Percentiles rank a stretch among this genome's conserved stretches.
phyloP scores from a whole-genome alignment of 352 stramenopile genomes.

The Globisporangium spiculum region DNA sequence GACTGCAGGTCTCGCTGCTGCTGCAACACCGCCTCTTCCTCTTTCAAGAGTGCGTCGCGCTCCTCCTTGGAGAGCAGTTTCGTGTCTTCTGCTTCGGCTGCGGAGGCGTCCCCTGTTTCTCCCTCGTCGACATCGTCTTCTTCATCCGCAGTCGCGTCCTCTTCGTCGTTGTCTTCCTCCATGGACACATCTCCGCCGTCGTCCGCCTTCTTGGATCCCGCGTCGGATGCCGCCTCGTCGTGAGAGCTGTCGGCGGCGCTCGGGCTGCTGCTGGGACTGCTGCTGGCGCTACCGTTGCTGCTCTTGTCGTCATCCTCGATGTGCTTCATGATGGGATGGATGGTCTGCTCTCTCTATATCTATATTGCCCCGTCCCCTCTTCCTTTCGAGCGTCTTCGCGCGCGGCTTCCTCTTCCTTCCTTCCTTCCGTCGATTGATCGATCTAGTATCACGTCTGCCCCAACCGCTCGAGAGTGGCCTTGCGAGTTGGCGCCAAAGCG shows the following conservation, averaged over 20 bases:
- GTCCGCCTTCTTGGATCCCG: slow-evolving; percentile 17
- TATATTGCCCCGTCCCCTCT: not conserved
- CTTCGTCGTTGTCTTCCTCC: slow-evolving; percentile 29
- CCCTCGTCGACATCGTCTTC: slow-evolving; percentile 29
- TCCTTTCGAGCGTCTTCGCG: not conserved
- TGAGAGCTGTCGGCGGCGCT: slow-evolving; percentile 24
- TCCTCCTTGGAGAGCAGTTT: slow-evolving; percentile 58
- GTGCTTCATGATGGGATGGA: slow-evolving; percentile 17
- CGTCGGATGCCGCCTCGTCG: slow-evolving; percentile 11
- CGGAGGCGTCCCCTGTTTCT: slow-evolving; percentile 22
- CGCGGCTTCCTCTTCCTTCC: slow-evolving; percentile 3
- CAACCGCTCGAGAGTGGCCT: not conserved
- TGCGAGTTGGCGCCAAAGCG: not conserved
- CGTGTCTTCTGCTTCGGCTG: slow-evolving; percentile 22
- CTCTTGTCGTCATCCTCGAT: slow-evolving; percentile 34
- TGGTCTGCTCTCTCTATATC: not conserved
- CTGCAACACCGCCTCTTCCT: slow-evolving; percentile 67
- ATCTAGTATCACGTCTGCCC: not conserved
- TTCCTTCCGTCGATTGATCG: not conserved
- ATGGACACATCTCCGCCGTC: slow-evolving; percentile 23
- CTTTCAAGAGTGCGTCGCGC: slow-evolving; percentile 47
- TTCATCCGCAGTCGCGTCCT: slow-evolving; percentile 25
- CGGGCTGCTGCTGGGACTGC: slow-evolving; percentile 22
- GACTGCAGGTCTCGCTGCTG: slow-evolving; percentile 77
- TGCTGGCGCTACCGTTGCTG: slow-evolving; percentile 24